Conservation (phyloP, 495 filamentous ascomycete genomes). For the Tuber calosporum region DNA sequence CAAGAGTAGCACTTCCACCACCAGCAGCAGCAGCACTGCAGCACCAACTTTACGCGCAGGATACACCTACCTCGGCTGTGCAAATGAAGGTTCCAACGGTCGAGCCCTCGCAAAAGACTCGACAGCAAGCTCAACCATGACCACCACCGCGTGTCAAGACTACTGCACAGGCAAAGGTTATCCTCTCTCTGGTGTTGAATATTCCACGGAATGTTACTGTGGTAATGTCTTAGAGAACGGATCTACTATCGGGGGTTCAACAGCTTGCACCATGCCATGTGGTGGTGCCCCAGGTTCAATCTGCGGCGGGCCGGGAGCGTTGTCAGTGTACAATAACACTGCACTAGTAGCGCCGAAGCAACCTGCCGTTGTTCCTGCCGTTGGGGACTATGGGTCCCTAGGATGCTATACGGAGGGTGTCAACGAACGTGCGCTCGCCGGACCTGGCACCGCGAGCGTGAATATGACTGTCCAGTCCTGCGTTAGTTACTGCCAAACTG, state of each 20-base stretch:
- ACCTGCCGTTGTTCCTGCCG: constrained; percentile 17
- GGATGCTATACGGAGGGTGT: constrained; percentile 56
- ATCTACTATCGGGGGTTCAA: constrained; percentile 25
- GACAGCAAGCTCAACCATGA: constrained; percentile 50
- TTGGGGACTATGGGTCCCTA: constrained; percentile 31
- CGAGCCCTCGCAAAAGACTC: constrained; percentile 57
- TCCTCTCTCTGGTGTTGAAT: constrained; percentile 59
- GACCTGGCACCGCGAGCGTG: constrained; percentile 15
- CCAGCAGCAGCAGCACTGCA: neutral
- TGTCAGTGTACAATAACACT: constrained; percentile 43
- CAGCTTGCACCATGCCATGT: constrained; percentile 26
- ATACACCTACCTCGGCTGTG: constrained; percentile 61
- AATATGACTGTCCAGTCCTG: constrained; percentile 46
- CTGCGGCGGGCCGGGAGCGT: constrained; percentile 22
- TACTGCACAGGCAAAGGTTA: constrained; percentile 44
- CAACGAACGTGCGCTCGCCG: constrained; percentile 47
- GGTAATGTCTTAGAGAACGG: constrained; percentile 46
- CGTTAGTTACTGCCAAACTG: constrained; percentile 43
- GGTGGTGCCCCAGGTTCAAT: constrained; percentile 11
- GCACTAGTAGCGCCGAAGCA: constrained; percentile 30
- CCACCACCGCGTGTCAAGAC: constrained; percentile 51
- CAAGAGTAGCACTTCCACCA: neutral
- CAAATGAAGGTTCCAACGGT: constrained; percentile 50
- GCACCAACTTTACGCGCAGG: constrained; percentile 3
- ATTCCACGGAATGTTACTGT: constrained; percentile 64